Evolutionary conservation across 371 early-diverging fungal genomes (phyloP).

Genomic region (Syncephalis plumigaleata): DNA sequence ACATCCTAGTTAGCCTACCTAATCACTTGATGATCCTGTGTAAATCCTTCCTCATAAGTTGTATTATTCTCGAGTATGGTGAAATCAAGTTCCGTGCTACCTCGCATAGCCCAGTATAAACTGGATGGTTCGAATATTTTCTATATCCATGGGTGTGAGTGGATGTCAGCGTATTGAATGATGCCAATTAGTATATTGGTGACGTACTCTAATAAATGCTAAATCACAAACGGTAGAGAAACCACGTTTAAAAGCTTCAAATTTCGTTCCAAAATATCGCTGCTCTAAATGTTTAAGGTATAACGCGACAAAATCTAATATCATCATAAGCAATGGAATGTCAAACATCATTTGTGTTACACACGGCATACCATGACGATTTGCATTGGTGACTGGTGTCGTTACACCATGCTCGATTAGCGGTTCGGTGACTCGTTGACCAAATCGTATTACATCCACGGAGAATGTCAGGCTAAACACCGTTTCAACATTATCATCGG

Average conservation of each 20-base stretch:
- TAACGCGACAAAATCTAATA: constrained; percentile 40
- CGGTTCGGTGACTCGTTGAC: constrained; percentile 41
- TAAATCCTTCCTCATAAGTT: constrained; percentile 77
- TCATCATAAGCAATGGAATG: background rate
- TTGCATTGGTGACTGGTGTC: constrained; percentile 51
- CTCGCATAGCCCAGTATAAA: no score
- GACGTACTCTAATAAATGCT: no score
- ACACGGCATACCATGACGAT: constrained; percentile 17
- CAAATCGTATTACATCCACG: constrained; percentile 55
- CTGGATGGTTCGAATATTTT: no score
- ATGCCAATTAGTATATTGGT: no score
- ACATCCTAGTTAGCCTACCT: constrained; percentile 11
- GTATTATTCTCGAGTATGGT: constrained; percentile 63
- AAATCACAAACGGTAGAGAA: constrained; percentile 32
- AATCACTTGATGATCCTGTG: constrained; percentile 39
- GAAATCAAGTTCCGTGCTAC: constrained; percentile 56
- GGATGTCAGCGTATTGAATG: no score
- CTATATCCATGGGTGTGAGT: no score
- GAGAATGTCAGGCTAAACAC: constrained; percentile 70
- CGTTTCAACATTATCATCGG: constrained; percentile 65
- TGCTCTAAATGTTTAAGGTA: constrained; percentile 38
- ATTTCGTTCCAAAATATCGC: constrained; percentile 53
- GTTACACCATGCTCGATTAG: constrained; percentile 49
- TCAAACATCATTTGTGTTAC: background rate
- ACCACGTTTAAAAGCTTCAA: constrained; percentile 76